Conservation (phyloP, 2,329 filamentous ascomycete genomes). For the Tothia fuscella region DNA sequence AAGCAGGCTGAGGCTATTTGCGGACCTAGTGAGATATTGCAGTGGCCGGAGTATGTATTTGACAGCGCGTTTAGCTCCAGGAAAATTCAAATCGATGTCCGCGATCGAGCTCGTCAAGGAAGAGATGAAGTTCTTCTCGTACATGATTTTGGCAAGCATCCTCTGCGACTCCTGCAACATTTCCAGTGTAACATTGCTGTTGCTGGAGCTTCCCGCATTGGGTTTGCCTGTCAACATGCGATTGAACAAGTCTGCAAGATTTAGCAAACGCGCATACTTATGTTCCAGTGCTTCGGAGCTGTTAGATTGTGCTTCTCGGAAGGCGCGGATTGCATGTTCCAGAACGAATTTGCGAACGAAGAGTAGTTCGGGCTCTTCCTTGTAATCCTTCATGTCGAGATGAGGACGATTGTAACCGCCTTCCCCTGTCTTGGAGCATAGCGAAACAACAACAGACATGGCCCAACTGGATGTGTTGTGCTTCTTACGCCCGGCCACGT, state of each 20-base stretch:
- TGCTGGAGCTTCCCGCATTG: slow-evolving; percentile 29
- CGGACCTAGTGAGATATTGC: slow-evolving; percentile 75
- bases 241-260: slow-evolving; percentile 81
- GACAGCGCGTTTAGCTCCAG: slow-evolving; percentile 81
- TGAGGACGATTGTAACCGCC: slow-evolving; percentile 38
- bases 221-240: slow-evolving; percentile 78
- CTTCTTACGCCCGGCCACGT: slow-evolving; percentile 70
- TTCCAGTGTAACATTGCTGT: slow-evolving; percentile 20
- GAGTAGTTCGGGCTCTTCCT: slow-evolving; percentile 71
- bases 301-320: slow-evolving; percentile 64
- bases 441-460: slow-evolving; percentile 70
- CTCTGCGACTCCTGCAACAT: slow-evolving; percentile 48
- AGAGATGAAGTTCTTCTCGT: slow-evolving; percentile 89
- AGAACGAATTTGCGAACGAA: slow-evolving; percentile 93
- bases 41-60: slow-evolving; percentile 92
- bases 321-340: slow-evolving; percentile 83
- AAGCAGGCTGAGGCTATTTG: slow-evolving; percentile 70
- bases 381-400: slow-evolving; percentile 49
- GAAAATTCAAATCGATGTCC: slow-evolving; percentile 91
- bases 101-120: slow-evolving; percentile 85
- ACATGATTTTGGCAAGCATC: slow-evolving; percentile 89
- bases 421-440: slow-evolving; percentile 82
- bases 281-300: slow-evolving; percentile 71
- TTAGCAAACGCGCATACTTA: slow-evolving; percentile 80
- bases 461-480: slow-evolving; percentile 74